These are phyloP conservation scores for Lactifluus piperatus DNA, from an alignment of 768 basidiomycete genomes.

Conservation along the genomic window DNA sequence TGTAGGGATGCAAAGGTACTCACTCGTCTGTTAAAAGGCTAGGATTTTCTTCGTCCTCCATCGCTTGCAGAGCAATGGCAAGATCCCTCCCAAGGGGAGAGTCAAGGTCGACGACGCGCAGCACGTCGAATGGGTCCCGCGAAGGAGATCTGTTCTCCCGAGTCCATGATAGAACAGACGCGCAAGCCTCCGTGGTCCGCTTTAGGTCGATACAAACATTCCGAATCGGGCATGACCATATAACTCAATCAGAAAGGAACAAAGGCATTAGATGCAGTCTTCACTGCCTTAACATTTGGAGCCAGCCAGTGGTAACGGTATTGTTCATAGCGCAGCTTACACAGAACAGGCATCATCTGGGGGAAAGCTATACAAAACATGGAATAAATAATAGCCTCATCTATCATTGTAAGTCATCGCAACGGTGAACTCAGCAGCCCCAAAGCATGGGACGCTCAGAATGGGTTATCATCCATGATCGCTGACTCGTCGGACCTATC, in stretches of 20 bases:
- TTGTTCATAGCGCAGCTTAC: slow-evolving; percentile 2
- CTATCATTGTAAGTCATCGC: slow-evolving; percentile 12
- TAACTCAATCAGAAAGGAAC: too few species aligned
- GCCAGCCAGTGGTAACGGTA: neutral
- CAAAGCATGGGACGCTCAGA: slow-evolving; percentile 31
- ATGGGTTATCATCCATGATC: slow-evolving; percentile 62
- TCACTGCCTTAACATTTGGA: neutral
- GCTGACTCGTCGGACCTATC: slow-evolving; percentile 30
- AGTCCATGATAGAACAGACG: neutral
- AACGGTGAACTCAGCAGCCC: neutral
- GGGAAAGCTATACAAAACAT: slow-evolving; percentile 7
- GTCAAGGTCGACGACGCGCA: neutral
- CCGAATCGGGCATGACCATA: too few species aligned
- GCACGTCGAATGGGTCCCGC: neutral
- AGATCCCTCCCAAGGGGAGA: neutral
- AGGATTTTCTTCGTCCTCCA: neutral
- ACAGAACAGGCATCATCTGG: neutral
- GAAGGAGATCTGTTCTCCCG: neutral
- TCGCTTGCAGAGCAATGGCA: neutral
- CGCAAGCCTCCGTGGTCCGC: too few species aligned
- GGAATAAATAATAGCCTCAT: slow-evolving; percentile 8
- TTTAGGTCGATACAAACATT: too few species aligned
- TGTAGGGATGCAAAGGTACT: neutral
- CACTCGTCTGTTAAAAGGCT: neutral
- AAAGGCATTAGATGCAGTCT: too few species aligned